A percentile compares a stretch with the other conserved stretches of the same genome.
phyloP scores from a whole-genome alignment of 148 eudicot genomes.

The Heliosperma pusillum region DNA sequence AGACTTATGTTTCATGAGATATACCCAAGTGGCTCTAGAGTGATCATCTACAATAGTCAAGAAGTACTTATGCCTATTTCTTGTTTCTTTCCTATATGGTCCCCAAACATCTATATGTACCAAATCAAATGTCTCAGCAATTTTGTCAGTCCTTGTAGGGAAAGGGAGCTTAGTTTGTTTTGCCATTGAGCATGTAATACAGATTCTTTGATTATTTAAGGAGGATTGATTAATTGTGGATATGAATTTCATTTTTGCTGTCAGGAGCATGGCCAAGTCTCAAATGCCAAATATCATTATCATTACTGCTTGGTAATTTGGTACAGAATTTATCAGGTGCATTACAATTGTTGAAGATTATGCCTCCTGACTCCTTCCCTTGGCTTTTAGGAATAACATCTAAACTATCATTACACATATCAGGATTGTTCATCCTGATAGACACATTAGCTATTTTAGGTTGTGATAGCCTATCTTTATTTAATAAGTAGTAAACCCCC shows the following conservation, averaged over 20 bases:
- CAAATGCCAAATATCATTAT: too few species aligned
- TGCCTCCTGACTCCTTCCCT: too few species aligned
- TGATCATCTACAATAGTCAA: not conserved
- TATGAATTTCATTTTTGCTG: not conserved
- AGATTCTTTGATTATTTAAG: not conserved
- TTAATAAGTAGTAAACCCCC: not conserved
- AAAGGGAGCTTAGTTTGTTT: not conserved
- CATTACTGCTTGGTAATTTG: too few species aligned
- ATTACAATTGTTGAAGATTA: too few species aligned
- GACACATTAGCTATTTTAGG: too few species aligned
- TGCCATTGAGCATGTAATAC: not conserved
- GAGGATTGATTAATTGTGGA: not conserved
- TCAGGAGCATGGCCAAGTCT: not conserved
- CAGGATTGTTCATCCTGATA: not conserved
- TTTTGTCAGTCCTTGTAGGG: too few species aligned
- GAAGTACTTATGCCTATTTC: not conserved
- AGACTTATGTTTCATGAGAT: not conserved
- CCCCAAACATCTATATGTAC: constrained; percentile 1
- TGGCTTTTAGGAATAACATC: not conserved
- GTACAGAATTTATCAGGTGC: too few species aligned
- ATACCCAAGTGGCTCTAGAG: not conserved
- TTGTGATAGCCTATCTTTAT: not conserved
- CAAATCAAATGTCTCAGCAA: too few species aligned
- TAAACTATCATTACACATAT: not conserved
- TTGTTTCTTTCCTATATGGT: not conserved